Percentiles rank a stretch among this genome's conserved stretches.
Evolutionary conservation across 2,329 filamentous ascomycete genomes (phyloP).

Genomic region (Acarospora socialis): DNA sequence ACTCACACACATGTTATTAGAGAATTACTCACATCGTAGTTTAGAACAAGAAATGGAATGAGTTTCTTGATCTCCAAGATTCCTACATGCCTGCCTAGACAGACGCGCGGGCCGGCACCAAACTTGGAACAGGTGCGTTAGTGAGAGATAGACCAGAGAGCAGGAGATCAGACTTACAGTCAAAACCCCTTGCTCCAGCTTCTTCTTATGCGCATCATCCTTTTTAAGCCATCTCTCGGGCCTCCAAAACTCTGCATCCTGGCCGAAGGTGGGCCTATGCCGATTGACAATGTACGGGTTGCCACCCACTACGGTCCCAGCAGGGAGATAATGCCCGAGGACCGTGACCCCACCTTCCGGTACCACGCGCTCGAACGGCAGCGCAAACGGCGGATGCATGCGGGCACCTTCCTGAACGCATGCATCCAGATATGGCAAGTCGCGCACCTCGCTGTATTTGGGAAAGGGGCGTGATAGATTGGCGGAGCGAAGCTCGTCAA

Average conservation of each 20-base stretch:
- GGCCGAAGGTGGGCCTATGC: constrained; percentile 14
- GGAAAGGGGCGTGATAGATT: constrained; percentile 18
- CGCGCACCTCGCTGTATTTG: constrained; percentile 17
- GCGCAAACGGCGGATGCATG: constrained; percentile 17
- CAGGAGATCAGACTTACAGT: constrained; percentile 12
- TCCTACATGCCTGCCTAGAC: constrained; percentile 14
- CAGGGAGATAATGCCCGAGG: constrained; percentile 12
- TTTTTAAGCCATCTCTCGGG: constrained; percentile 20
- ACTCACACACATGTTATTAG: background rate
- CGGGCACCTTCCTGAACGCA: constrained; percentile 18
- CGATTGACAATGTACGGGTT: too few relatives aligned
- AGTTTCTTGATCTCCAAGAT: constrained; percentile 21
- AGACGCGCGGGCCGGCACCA: constrained; percentile 4
- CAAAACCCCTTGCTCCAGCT: constrained; percentile 16
- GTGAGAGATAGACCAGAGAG: background rate
- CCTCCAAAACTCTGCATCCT: constrained; percentile 15
- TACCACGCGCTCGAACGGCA: constrained; percentile 18
- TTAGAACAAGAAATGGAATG: constrained; percentile 16
- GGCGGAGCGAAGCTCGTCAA: constrained; percentile 18
- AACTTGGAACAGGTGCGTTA: constrained; percentile 2
- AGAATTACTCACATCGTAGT: constrained; percentile 19
- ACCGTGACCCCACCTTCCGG: constrained; percentile 16
- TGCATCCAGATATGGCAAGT: constrained; percentile 20
- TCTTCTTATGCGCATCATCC: constrained; percentile 11
- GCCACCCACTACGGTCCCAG: constrained; percentile 16